phyloP scores from a whole-genome alignment of 1,284 basidiomycete genomes.

The Marasmius fiardii region DNA sequence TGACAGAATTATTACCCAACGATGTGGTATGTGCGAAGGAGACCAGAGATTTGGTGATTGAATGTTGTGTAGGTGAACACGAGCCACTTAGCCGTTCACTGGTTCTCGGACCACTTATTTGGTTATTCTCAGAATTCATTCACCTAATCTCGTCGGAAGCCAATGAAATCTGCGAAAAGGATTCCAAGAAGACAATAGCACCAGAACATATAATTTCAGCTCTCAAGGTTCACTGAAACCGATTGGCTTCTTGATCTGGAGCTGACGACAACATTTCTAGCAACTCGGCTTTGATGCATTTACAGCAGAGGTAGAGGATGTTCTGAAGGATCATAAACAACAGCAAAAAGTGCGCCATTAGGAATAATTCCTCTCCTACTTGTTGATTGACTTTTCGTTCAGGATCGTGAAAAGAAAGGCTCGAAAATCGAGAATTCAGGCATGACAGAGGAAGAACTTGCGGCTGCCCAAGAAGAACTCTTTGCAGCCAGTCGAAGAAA shows the following conservation, averaged over 20 bases:
- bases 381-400: slow-evolving; percentile 10
- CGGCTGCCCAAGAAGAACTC: slow-evolving; percentile 84
- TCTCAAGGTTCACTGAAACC: slow-evolving; percentile 68
- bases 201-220: slow-evolving; percentile 96
- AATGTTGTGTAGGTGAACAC: slow-evolving; percentile 94
- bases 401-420: slow-evolving; percentile 87
- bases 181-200: slow-evolving; percentile 99
- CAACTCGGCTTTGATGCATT: slow-evolving; percentile 89
- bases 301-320: slow-evolving; percentile 85
- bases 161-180: slow-evolving; percentile 97
- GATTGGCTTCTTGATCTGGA: slow-evolving; percentile 2
- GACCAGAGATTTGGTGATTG: slow-evolving; percentile 93
- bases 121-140: slow-evolving; percentile 79
- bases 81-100: slow-evolving; percentile 11
- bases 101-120: neutral
- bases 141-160: slow-evolving; percentile 96
- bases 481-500: slow-evolving; percentile 87
- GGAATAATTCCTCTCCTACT: slow-evolving; percentile 8
- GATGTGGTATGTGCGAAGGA: slow-evolving; percentile 95
- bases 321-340: slow-evolving; percentile 93
- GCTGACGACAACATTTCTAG: slow-evolving; percentile 33
- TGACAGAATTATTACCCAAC: slow-evolving; percentile 82
- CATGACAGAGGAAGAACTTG: slow-evolving; percentile 87
- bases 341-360: slow-evolving; percentile 74
- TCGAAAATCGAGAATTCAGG: slow-evolving; percentile 90